Evolutionary conservation across 192 early-diverging fungal species (phyloP).

Genomic region (Ambispora gerdemannii): DNA sequence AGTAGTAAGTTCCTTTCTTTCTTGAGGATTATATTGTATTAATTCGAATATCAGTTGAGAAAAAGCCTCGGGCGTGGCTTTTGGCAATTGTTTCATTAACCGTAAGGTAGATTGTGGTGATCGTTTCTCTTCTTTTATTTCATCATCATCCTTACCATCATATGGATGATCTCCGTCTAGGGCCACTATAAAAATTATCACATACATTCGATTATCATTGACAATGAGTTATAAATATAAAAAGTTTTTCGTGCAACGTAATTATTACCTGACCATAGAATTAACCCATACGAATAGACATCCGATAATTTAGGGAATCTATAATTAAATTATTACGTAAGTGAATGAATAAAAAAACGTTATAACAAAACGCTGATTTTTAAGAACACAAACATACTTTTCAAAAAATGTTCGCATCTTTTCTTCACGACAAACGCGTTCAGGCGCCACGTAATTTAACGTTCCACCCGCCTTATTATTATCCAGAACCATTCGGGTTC

Average conservation of each 20-base stretch:
- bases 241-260: too few relatives aligned
- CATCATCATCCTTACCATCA: constrained; percentile 11
- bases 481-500: constrained; percentile 19
- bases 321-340: not conserved
- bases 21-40: constrained; percentile 7
- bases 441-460: constrained; percentile 25
- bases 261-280: constrained; percentile 27
- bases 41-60: constrained; percentile 8
- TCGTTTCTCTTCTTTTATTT: constrained; percentile 26
- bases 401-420: constrained; percentile 21
- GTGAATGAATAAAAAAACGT: not conserved
- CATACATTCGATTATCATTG: too few relatives aligned
- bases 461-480: constrained; percentile 22
- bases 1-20: not conserved
- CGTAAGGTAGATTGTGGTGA: not conserved
- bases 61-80: not conserved
- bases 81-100: constrained; percentile 2
- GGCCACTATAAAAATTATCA: too few relatives aligned
- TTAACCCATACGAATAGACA: constrained; percentile 26
- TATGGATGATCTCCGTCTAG: constrained; percentile 21
- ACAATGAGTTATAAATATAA: not conserved
- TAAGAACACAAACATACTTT: not conserved
- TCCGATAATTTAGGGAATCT: constrained; percentile 24
- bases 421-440: constrained; percentile 7
- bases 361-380: not conserved